A percentile compares a stretch with the other conserved stretches of the same genome.
phyloP scores from a whole-genome alignment of 2,329 filamentous ascomycete species.

The Fusarium mexicanum region DNA sequence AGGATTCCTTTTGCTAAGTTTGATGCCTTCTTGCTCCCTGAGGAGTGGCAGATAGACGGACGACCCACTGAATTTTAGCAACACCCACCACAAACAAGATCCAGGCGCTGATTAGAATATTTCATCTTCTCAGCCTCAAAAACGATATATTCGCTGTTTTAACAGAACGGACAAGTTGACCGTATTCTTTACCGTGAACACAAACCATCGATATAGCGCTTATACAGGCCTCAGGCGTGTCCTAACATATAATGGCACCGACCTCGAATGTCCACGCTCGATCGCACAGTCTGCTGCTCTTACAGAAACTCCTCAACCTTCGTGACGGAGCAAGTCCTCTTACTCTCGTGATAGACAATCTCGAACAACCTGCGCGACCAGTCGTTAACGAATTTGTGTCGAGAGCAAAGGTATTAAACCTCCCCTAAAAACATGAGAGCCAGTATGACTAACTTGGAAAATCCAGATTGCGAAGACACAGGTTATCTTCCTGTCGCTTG shows the following conservation, averaged over 20 bases:
- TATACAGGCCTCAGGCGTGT: neutral
- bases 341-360: slow-evolving; percentile 83
- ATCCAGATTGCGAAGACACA: slow-evolving; percentile 70
- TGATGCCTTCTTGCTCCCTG: neutral
- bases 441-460: neutral
- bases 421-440: neutral
- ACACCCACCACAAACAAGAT: slow-evolving; percentile 24
- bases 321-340: slow-evolving; percentile 85
- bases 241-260: slow-evolving; percentile 59
- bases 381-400: slow-evolving; percentile 78
- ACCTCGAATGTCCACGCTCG: slow-evolving; percentile 72
- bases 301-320: slow-evolving; percentile 82
- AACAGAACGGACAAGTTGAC: neutral
- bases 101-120: neutral
- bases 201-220: neutral
- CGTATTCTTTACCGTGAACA: too few relatives aligned
- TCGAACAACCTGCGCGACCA: slow-evolving; percentile 81
- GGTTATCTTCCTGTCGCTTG: slow-evolving; percentile 81
- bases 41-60: neutral
- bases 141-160: neutral
- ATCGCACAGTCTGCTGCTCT: slow-evolving; percentile 84
- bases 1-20: neutral
- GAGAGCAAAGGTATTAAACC: slow-evolving; percentile 72
- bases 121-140: neutral
- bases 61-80: slow-evolving; percentile 36